These are phyloP conservation scores for Coniella lustricola DNA, from an alignment of 2,329 filamentous ascomycete genomes.

Conservation along the genomic window DNA sequence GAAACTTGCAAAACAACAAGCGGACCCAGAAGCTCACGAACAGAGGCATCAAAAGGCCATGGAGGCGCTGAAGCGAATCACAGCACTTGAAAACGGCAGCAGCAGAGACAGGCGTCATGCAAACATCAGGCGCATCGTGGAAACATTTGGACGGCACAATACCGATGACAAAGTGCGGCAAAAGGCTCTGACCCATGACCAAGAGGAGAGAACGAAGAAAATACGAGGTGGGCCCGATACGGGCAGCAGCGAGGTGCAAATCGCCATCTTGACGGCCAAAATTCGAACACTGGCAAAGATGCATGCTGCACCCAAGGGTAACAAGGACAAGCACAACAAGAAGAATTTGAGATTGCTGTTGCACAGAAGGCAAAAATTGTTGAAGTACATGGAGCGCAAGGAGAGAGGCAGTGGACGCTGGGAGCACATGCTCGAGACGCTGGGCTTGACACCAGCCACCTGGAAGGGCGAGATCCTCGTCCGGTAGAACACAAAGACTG, in stretches of 20 bases:
- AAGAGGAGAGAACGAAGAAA: constrained; percentile 31
- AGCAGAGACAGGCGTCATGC: constrained; percentile 71
- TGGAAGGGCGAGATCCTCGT: constrained; percentile 86
- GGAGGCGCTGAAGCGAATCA: constrained; percentile 73
- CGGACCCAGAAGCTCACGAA: constrained; percentile 36
- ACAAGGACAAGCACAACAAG: constrained; percentile 92
- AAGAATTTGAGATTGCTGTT: constrained; percentile 78
- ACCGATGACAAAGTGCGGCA: constrained; percentile 67
- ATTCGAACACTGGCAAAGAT: constrained; percentile 74
- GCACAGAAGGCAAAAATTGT: constrained; percentile 80
- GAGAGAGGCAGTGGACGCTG: constrained; percentile 88
- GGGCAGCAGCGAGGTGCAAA: constrained; percentile 94
- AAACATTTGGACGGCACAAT: constrained; percentile 83
- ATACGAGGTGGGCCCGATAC: constrained; percentile 81
- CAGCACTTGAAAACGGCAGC: constrained; percentile 68
- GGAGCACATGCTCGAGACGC: constrained; percentile 73
- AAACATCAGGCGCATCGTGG: constrained; percentile 78
- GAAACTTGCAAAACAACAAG: constrained; percentile 20
- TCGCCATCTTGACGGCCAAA: constrained; percentile 89
- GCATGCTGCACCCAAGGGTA: constrained; percentile 58
- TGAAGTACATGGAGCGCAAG: constrained; percentile 80
- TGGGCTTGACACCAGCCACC: constrained; percentile 80
- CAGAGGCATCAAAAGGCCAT: constrained; percentile 59
- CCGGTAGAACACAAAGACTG: constrained; percentile 16
- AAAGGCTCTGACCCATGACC: constrained; percentile 43